Evolutionary conservation across 371 early-diverging fungal genomes (phyloP), one percentile per base, ranked within the genome.

Genomic region (Capillidium rhysosporum): DNA sequence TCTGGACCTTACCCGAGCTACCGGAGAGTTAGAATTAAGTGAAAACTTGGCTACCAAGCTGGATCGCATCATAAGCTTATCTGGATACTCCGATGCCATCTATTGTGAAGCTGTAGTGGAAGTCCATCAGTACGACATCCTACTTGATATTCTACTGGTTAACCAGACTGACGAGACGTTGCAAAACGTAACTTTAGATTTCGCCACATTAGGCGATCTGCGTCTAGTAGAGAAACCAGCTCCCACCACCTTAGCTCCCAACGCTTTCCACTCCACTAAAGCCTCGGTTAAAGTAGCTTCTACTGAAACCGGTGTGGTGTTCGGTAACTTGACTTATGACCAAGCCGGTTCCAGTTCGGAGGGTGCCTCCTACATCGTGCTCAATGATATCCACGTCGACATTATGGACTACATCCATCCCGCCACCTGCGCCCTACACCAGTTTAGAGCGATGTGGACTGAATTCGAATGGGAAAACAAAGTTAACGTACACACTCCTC

Each of bases 381-480:
- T 95, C 59, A 94, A 91, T 56, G 94, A 93, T 59, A 87, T 97
- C 53, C 92, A 92, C 60, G 86, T 95, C 61, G 98, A 97, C 61
- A 97, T 97, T 59, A 89, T 94, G 90, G 96, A 97, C 64, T 95
- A 94, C 64, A 92, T 97, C 67, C 86, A 89, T 56, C 91, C 95
- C 21, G 88, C 89, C 29, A 68, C 66, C 53, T 92, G 92, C 71
- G 82, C 77, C 26, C 89, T 92, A 61, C 83, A 84, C 39, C 86
- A 80, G 76, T 97, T 97, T 85, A 79, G 92, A 49, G 67, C 77
- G 59, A 92, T 91, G 91, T 97, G 98, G 98, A 84, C 84, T 51
- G 93, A 93, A 67, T 95, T 95, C 69, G 97, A 97, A 69, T 97
- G 98, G 98, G 98, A 97, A 66, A 97, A 97, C 76, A 94, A 94